Evolutionary conservation across 306 rosid species (phyloP).

Genomic region (Vigna hirtella): DNA sequence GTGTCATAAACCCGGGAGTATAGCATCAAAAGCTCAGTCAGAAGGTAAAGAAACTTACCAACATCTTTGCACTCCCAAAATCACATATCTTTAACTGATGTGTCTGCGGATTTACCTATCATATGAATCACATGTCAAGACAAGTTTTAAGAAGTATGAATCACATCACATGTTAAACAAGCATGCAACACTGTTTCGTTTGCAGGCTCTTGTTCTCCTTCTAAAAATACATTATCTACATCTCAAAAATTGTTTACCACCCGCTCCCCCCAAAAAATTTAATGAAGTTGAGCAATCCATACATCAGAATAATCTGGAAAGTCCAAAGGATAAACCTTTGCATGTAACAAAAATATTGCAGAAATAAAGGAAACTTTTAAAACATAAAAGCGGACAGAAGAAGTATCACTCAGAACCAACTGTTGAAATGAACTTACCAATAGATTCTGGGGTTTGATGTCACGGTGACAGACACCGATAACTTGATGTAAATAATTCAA

Average conservation of each 20-base stretch:
- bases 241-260: background rate
- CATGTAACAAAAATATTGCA: no score
- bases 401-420: no score
- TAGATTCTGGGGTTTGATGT: constrained; percentile 96
- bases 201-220: background rate
- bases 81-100: constrained; percentile 95
- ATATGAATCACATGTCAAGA: constrained; percentile 26
- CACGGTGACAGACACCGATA: constrained; percentile 92
- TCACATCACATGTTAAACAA: background rate
- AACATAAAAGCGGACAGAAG: background rate
- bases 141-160: no score
- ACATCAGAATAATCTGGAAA: no score
- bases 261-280: background rate
- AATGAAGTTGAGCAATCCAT: no score
- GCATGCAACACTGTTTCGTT: background rate
- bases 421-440: constrained; percentile 60
- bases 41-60: constrained; percentile 59
- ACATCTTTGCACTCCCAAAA: constrained; percentile 97
- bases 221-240: no score
- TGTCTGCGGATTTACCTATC: constrained; percentile 80
- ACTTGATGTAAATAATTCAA: constrained; percentile 84
- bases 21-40: background rate
- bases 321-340: no score
- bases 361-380: background rate
- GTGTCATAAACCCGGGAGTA: constrained; percentile 31